Evolutionary conservation across 2,329 filamentous ascomycete species (phyloP), one percentile per base, ranked within the genome.

Genomic region (Rhinocladiella similis): DNA sequence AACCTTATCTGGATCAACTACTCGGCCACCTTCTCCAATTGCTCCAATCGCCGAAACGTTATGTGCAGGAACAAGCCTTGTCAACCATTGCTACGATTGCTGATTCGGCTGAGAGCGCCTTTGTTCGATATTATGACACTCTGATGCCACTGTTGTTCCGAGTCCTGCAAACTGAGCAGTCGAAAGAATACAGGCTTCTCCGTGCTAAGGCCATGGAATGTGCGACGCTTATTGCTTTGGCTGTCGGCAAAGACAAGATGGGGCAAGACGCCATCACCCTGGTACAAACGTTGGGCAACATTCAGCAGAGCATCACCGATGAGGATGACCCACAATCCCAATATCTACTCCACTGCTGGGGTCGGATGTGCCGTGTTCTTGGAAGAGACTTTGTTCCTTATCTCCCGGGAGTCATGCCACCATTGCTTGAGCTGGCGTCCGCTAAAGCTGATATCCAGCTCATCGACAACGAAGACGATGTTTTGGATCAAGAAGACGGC

Each of bases 171-270:
- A 86, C 91, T 65, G 91, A 97, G 68, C 93, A 92, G 67, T 90
- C 92, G 51, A 97, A 96, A 76, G 94, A 99, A 69, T 92, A 92
- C 74, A 84, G 93, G 52, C 79, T 97, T 46, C 82, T 99, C 38
- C 85, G 93, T 56, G 94, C 94, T 48, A 99, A 99, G 79, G 94
- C 94, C 2, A 99, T 99, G 94, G 94, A 99, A 75, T 99, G 94
- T 70, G 93, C 94, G 16, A 99, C 94, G 6, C 79, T 99, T 42
- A 99, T 99, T 68, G 77, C 94, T 29, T 79, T 99, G 52, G 94
- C 94, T 27, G 94, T 99, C 59, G 94, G 94, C 50, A 94, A 95
- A 73, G 90, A 95, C 66, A 89, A 90, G 60, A 91, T 99, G 73
- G 92, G 90, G 9, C 81, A 83, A 62, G 93, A 99, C 74, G 92